Base-by-base conservation (phyloP, 2,329 filamentous ascomycete species). In the Arthrobotrys pseudoclavata region DNA sequence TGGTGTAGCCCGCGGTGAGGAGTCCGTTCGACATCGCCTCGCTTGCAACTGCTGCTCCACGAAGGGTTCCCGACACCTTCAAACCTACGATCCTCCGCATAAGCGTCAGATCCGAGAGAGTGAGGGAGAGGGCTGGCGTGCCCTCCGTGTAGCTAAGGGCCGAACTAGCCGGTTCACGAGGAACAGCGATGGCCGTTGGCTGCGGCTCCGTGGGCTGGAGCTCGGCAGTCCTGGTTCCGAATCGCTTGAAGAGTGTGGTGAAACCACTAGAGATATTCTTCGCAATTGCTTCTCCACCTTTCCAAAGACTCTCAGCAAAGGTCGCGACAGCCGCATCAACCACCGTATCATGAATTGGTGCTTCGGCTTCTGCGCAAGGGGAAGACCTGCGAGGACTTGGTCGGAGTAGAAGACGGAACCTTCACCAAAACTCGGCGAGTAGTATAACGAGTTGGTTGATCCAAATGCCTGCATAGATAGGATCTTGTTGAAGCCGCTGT, bases 21-120 rank as follows among this genome's bases (percentile, higher is more conserved):
- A 66, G 66, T 18, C 66, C 72, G 60, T 34, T 60, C 37, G 72
- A 76, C 72, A 66, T 69, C 66, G 60, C 64, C 60, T 69, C 64
- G 66, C 72, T 47, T 69, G 70, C 70, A 69, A 63, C 31, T 24
- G 20, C 20, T 24, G 71, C 24, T 31, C 15, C 66, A 47, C 64
- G 24, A 50, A 76, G 71, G 57, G 55, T 76, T 55, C 71, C 71
- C 37, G 68, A 67, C 71, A 76, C 66, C 71, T 76, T 76, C 47
- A 42, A 24, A 64, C 66, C 71, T 64, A 76, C n/a, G 66, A 76
- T 66, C 64, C 12, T 55, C 20, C 71, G 57, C 71, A 69, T 66
- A 20, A 76, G 57, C 40, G 45, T 57, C 48, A 66, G 55, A 50
- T 40, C 69, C 53, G 71, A 76, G 64, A 64, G 53, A 57, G 64